Conservation (phyloP, 1,284 basidiomycete species). For the Ustilago cynodontis region DNA sequence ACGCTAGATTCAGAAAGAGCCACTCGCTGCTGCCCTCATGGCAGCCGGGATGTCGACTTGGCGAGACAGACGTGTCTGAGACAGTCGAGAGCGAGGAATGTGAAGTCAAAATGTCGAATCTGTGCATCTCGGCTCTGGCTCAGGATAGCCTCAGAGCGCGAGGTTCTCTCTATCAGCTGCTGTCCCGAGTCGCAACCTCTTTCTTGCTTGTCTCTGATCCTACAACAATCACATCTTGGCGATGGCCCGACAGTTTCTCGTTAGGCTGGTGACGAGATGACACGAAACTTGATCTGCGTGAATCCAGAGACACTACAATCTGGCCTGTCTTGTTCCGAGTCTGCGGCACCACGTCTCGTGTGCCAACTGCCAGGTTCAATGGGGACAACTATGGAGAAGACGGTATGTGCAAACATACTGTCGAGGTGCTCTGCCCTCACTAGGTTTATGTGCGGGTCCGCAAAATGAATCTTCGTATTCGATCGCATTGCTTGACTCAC, state of each 20-base stretch:
- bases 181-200: no score
- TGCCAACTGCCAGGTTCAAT: background rate
- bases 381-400: no score
- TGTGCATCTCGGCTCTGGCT: conserved; percentile 17
- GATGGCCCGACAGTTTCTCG: background rate
- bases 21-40: conserved; percentile 13
- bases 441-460: no score
- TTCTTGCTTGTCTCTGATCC: background rate
- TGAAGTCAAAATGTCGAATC: background rate
- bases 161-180: no score
- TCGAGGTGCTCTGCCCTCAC: no score
- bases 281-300: background rate
- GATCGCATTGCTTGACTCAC: no score
- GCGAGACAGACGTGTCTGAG: conserved; percentile 46
- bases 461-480: no score
- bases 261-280: background rate
- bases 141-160: no score
- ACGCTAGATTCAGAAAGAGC: conserved; percentile 36
- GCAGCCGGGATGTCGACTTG: conserved; percentile 15
- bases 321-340: background rate
- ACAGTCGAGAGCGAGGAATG: conserved; percentile 35
- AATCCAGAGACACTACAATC: conserved; percentile 9
- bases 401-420: no score
- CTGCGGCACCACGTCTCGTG: conserved; percentile 1
- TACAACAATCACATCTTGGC: background rate